A percentile compares a stretch with the other conserved stretches of the same genome.
Evolutionary conservation across 208 protist genomes (phyloP).

Genomic region (Wallacemonas sp.): DNA sequence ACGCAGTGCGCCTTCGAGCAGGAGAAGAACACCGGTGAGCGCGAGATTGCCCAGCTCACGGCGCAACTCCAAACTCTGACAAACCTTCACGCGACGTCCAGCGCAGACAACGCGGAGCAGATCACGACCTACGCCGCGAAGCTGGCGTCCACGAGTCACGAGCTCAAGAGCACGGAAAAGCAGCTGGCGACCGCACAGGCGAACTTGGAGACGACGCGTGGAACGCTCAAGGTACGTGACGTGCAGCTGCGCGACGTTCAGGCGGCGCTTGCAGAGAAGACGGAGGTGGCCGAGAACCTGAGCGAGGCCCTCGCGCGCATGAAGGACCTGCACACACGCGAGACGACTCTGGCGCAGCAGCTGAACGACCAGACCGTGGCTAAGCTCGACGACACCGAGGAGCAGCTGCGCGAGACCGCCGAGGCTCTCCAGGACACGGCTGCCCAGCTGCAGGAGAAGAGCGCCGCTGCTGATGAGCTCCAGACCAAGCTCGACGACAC

Average conservation of each 20-base stretch:
- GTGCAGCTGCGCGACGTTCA: not conserved
- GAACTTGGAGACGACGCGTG: not conserved
- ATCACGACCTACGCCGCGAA: slow-evolving; percentile 15
- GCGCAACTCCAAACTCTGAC: slow-evolving; percentile 15
- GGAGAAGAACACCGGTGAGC: not conserved
- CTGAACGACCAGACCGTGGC: slow-evolving; percentile 5
- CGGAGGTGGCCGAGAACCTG: slow-evolving; percentile 6
- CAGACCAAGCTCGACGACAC: slow-evolving; percentile 33
- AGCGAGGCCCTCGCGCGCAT: slow-evolving; percentile 6
- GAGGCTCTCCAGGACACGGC: slow-evolving; percentile 23
- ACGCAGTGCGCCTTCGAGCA: not conserved
- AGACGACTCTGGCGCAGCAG: not conserved
- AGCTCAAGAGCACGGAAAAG: not conserved
- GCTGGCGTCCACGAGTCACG: not conserved
- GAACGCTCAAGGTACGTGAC: not conserved
- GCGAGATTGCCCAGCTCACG: slow-evolving; percentile 1
- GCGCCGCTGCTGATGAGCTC: slow-evolving; percentile 20
- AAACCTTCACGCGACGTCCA: slow-evolving; percentile 1
- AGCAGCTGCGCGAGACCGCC: slow-evolving; percentile 23
- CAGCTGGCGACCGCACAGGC: not conserved
- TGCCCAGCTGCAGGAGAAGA: slow-evolving; percentile 30
- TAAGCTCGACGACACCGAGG: slow-evolving; percentile 38
- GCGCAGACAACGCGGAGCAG: slow-evolving; percentile 9
- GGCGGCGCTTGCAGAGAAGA: slow-evolving; percentile 8
- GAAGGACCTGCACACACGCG: slow-evolving; percentile 11